phyloP scores from a whole-genome alignment of 345 rosid species.

The Citrus unshiu region DNA sequence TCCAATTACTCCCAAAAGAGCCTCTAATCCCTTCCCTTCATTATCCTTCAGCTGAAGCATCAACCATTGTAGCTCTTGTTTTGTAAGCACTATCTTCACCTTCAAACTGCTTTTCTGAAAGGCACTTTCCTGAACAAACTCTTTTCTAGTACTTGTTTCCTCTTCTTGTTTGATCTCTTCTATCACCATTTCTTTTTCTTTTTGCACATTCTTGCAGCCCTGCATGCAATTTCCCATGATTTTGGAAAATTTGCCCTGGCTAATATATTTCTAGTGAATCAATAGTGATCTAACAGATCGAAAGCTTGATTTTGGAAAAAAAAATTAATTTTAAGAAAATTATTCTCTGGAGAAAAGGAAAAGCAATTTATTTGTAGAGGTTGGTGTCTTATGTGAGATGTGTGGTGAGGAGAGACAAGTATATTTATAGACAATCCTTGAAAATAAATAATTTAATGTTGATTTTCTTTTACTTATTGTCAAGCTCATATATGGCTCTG shows the following conservation, averaged over 20 bases:
- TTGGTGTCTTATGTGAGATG: background rate
- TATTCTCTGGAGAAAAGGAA: background rate
- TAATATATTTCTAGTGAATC: too few species aligned
- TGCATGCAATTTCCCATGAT: constrained; percentile 51
- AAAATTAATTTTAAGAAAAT: too few species aligned
- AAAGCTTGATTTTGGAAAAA: too few species aligned
- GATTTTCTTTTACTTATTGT: background rate
- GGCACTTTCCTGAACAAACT: constrained; percentile 14
- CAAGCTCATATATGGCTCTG: background rate
- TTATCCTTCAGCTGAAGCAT: constrained; percentile 37
- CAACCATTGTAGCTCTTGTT: constrained; percentile 66
- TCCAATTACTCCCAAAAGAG: constrained; percentile 38
- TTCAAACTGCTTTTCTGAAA: constrained; percentile 37
- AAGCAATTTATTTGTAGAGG: background rate
- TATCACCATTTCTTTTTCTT: constrained; percentile 6
- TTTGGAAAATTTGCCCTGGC: too few species aligned
- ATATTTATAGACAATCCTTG: background rate
- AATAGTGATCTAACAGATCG: too few species aligned
- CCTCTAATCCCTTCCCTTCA: constrained; percentile 31
- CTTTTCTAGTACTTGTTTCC: background rate
- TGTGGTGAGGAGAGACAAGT: background rate
- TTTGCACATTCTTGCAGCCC: constrained; percentile 4
- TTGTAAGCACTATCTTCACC: constrained; percentile 75
- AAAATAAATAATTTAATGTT: too few species aligned
- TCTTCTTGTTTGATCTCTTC: background rate